phyloP scores from a whole-genome alignment of 1,284 basidiomycete species.

The Sphagnurus paluster region DNA sequence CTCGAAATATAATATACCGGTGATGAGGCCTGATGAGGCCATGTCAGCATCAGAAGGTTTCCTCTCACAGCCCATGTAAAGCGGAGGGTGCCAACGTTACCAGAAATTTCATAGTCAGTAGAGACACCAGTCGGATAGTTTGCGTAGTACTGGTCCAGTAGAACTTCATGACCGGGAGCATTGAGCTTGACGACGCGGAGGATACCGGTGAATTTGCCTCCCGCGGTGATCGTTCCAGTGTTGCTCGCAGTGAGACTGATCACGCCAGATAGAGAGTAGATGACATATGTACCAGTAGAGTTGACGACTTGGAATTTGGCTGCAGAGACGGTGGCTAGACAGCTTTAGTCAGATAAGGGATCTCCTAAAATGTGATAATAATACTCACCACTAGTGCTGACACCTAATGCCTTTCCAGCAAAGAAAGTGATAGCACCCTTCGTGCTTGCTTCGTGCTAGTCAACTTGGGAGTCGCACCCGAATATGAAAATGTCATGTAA shows the following conservation, averaged over 20 bases:
- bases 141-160: constrained; percentile 29
- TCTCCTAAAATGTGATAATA: not conserved
- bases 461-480: constrained; percentile 29
- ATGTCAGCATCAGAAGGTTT: constrained; percentile 33
- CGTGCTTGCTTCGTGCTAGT: constrained; percentile 26
- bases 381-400: constrained; percentile 20
- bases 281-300: constrained; percentile 28
- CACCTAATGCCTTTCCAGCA: constrained; percentile 22
- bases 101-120: constrained; percentile 30
- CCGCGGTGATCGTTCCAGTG: constrained; percentile 25
- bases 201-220: constrained; percentile 36
- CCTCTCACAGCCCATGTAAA: constrained; percentile 34
- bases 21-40: constrained; percentile 40
- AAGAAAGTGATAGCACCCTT: constrained; percentile 31
- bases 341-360: not conserved
- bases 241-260: constrained; percentile 27
- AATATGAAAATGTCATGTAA: constrained; percentile 32
- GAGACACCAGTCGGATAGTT: constrained; percentile 32
- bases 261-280: constrained; percentile 31
- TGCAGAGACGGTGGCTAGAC: constrained; percentile 25
- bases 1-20: constrained; percentile 21
- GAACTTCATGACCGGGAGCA: constrained; percentile 24
- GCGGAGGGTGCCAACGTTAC: constrained; percentile 26
- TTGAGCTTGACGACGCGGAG: constrained; percentile 40
- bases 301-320: constrained; percentile 30